Evolutionary conservation across 805 yeast species (phyloP).

Genomic region (Candida ascalaphidarum): DNA sequence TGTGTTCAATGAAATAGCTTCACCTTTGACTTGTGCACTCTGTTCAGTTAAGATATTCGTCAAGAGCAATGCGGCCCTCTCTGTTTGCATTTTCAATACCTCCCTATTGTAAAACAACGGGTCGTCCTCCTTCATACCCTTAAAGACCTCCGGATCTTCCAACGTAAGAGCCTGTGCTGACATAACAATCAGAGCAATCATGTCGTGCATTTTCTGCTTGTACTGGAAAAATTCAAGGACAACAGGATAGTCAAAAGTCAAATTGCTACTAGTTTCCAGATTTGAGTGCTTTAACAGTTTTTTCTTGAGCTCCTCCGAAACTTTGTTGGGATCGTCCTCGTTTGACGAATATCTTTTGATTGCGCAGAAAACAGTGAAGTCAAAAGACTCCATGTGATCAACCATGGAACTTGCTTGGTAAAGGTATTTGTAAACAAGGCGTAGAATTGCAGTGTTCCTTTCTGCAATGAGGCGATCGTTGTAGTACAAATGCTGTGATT

Average conservation of each 20-base stretch:
- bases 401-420: constrained; percentile 40
- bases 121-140: constrained; percentile 50
- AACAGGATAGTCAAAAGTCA: constrained; percentile 41
- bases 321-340: constrained; percentile 1
- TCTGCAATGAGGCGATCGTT: constrained; percentile 25
- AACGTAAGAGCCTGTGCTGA: constrained; percentile 63
- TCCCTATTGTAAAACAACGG: constrained; percentile 33
- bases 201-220: constrained; percentile 66
- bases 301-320: not conserved
- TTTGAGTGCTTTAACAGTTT: not conserved
- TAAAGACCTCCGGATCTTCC: constrained; percentile 69
- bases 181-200: constrained; percentile 50
- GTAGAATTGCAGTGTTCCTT: constrained; percentile 45
- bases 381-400: constrained; percentile 52
- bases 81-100: constrained; percentile 31
- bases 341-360: constrained; percentile 21
- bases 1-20: constrained; percentile 27
- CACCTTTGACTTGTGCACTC: constrained; percentile 28
- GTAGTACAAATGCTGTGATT: constrained; percentile 25
- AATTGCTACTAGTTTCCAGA: constrained; percentile 7
- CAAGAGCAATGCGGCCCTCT: constrained; percentile 41
- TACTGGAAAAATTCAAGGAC: constrained; percentile 64
- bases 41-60: constrained; percentile 38
- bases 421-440: constrained; percentile 45
- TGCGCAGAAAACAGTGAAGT: constrained; percentile 46